Evolutionary conservation across 2,329 filamentous ascomycete species (phyloP).

Genomic region (Graphilbum sp.): DNA sequence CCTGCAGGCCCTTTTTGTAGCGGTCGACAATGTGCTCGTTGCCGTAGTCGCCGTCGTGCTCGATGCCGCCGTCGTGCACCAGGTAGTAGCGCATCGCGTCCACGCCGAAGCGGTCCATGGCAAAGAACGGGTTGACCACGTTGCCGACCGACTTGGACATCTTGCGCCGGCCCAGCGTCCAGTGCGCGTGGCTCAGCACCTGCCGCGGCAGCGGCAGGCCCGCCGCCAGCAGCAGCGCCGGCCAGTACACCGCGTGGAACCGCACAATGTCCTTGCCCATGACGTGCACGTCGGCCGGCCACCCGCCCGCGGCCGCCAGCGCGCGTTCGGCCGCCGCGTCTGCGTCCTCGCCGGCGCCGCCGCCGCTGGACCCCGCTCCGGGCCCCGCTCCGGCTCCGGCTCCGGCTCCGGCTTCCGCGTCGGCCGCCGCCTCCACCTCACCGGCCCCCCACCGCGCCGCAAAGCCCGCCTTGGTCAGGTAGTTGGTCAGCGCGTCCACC

Average conservation of each 20-base stretch:
- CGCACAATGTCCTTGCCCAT: slow-evolving; percentile 93
- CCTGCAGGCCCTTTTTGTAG: slow-evolving; percentile 67
- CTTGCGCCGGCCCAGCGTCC: slow-evolving; percentile 81
- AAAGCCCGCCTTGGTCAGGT: slow-evolving; percentile 76
- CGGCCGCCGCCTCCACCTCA: neutral
- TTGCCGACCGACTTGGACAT: slow-evolving; percentile 96
- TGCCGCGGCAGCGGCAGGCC: slow-evolving; percentile 62
- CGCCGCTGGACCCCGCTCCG: slow-evolving; percentile 26
- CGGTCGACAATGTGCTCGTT: slow-evolving; percentile 58
- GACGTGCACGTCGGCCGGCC: slow-evolving; percentile 85
- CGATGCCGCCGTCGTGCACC: slow-evolving; percentile 60
- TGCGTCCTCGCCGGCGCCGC: too few relatives aligned
- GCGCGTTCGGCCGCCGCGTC: too few relatives aligned
- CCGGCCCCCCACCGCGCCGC: slow-evolving; percentile 48
- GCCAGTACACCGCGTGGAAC: slow-evolving; percentile 98
- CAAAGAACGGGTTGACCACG: slow-evolving; percentile 86
- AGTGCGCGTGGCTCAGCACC: slow-evolving; percentile 82
- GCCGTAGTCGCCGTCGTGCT: slow-evolving; percentile 68
- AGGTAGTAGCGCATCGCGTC: slow-evolving; percentile 87
- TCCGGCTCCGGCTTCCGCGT: neutral
- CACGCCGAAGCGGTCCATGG: slow-evolving; percentile 72
- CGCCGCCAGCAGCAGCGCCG: slow-evolving; percentile 81
- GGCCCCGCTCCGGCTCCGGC: too few relatives aligned
- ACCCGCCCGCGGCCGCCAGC: too few relatives aligned
- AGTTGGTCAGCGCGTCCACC: slow-evolving; percentile 92